These are phyloP conservation scores for Colletotrichum sp. DNA, from an alignment of 2,329 filamentous ascomycete species.

Conservation along the genomic window DNA sequence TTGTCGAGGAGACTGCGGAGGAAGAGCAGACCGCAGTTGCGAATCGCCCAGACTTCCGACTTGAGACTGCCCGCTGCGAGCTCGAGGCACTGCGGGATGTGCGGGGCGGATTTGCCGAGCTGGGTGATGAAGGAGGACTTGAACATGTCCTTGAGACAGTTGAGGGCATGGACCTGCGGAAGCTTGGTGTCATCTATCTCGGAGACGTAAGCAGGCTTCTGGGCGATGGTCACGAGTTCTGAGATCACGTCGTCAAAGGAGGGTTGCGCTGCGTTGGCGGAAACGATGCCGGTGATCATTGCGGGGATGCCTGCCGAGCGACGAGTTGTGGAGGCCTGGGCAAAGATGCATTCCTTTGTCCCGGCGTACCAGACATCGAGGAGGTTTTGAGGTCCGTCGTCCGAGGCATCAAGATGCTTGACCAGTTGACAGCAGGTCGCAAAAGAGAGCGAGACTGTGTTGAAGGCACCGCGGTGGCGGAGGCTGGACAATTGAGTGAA, in stretches of 20 bases:
- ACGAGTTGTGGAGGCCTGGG: constrained; percentile 82
- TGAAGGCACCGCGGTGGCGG: constrained; percentile 91
- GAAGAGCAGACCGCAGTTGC: constrained; percentile 90
- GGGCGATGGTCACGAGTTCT: constrained; percentile 65
- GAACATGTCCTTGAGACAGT: constrained; percentile 91
- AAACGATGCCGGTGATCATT: constrained; percentile 81
- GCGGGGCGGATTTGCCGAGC: constrained; percentile 74
- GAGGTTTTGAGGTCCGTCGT: constrained; percentile 43
- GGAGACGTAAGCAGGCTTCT: constrained; percentile 54
- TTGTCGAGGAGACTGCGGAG: constrained; percentile 84
- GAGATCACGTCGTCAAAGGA: constrained; percentile 70
- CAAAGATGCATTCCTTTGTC: constrained; percentile 72
- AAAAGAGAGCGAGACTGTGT: constrained; percentile 90
- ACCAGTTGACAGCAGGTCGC: constrained; percentile 75
- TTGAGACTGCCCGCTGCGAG: constrained; percentile 82
- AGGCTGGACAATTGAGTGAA: constrained; percentile 84
- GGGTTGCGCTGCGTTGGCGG: constrained; percentile 63
- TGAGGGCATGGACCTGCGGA: constrained; percentile 93
- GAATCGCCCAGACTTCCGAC: constrained; percentile 89
- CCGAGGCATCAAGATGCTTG: constrained; percentile 46
- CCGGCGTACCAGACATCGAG: constrained; percentile 76
- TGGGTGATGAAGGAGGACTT: constrained; percentile 79
- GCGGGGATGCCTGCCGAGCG: constrained; percentile 92
- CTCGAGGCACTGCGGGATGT: constrained; percentile 75
- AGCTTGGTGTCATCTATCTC: constrained; percentile 71